Evolutionary conservation across 2,329 filamentous ascomycete genomes (phyloP).

Genomic region (Alternaria sp.): DNA sequence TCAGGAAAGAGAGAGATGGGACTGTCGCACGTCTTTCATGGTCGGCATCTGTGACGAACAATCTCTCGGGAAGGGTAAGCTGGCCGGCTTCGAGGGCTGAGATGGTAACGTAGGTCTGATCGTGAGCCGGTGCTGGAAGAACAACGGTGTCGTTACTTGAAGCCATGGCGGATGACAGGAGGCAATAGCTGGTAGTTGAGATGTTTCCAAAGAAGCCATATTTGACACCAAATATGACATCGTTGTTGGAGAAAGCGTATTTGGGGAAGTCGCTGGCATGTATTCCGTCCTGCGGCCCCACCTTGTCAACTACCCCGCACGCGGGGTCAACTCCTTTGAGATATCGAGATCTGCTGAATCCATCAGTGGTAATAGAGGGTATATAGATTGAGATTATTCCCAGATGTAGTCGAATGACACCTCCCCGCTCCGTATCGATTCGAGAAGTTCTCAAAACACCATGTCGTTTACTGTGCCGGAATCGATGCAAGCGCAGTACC

Average conservation of each 20-base stretch:
- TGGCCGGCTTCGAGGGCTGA: slow-evolving; percentile 44
- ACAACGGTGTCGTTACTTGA: slow-evolving; percentile 12
- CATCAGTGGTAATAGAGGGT: not conserved
- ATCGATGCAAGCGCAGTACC: slow-evolving; percentile 51
- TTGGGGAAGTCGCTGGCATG: not conserved
- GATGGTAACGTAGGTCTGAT: slow-evolving; percentile 39
- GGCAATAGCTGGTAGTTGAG: not conserved
- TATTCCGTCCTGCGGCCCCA: slow-evolving; percentile 26
- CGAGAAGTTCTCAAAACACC: not conserved
- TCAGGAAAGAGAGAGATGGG: slow-evolving; percentile 61
- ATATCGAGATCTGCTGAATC: not conserved
- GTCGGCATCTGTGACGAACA: slow-evolving; percentile 56
- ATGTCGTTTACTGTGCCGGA: slow-evolving; percentile 28
- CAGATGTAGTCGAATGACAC: not conserved
- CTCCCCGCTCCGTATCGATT: not conserved
- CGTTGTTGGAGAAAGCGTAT: not conserved
- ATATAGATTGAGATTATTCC: not conserved
- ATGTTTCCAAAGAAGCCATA: not conserved
- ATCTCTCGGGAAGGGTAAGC: slow-evolving; percentile 56
- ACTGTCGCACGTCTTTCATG: slow-evolving; percentile 56
- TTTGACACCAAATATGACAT: not conserved
- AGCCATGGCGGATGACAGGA: slow-evolving; percentile 3
- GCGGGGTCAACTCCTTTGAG: slow-evolving; percentile 23
- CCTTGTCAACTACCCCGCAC: slow-evolving; percentile 30
- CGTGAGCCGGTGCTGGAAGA: slow-evolving; percentile 27